Evolutionary conservation across 2,329 filamentous ascomycete genomes (phyloP).

Genomic region (Botryotinia narcissicola): DNA sequence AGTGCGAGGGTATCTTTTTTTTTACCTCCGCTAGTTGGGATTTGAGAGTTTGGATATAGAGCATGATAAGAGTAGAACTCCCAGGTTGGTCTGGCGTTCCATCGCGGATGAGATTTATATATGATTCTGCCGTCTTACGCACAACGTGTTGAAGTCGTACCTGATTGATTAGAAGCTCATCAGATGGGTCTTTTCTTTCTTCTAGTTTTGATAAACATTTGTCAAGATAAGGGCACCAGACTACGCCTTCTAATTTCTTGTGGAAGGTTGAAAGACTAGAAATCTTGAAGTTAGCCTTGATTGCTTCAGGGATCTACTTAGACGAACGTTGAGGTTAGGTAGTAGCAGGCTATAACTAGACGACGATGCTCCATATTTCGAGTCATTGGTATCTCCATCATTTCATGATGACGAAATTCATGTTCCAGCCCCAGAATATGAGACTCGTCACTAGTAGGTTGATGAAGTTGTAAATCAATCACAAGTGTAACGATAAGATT

Average conservation of each 20-base stretch:
- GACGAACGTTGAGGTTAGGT: conserved; percentile 8
- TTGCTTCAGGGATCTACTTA: background rate
- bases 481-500: conserved; percentile 6
- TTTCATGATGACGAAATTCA: conserved; percentile 6
- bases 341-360: conserved; percentile 2
- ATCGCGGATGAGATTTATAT: conserved; percentile 12
- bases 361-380: conserved; percentile 10
- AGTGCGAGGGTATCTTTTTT: conserved; percentile 3
- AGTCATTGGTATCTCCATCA: conserved; percentile 8
- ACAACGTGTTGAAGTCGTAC: conserved; percentile 5
- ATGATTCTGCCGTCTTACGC: background rate
- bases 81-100: background rate
- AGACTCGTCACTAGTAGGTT: conserved; percentile 3
- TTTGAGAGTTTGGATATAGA: conserved; percentile 12
- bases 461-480: conserved; percentile 7
- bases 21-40: conserved; percentile 4
- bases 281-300: background rate
- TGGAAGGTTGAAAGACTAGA: conserved; percentile 7
- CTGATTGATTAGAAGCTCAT: conserved; percentile 1
- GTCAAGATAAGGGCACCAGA: conserved; percentile 14
- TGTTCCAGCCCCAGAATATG: conserved; percentile 2
- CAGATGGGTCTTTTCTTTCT: conserved; percentile 1
- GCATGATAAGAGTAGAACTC: background rate
- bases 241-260: conserved; percentile 6
- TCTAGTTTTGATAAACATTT: conserved; percentile 2